A percentile compares a stretch with the other conserved stretches of the same genome.
Evolutionary conservation across 192 early-diverging fungal species (phyloP).

Genomic region (Dissophora globulifera): DNA sequence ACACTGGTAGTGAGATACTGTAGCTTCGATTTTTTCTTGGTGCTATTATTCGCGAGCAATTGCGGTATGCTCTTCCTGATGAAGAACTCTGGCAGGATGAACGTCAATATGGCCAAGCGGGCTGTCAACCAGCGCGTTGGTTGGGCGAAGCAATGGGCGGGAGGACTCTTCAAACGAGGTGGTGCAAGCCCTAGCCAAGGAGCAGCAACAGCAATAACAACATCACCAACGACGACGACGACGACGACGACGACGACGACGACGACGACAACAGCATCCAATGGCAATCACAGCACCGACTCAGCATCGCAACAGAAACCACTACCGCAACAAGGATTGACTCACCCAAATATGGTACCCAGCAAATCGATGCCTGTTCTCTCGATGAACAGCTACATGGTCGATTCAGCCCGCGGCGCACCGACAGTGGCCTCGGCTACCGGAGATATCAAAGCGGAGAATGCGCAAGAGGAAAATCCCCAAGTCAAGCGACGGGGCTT

Average conservation of each 20-base stretch:
- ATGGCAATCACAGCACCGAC: not conserved
- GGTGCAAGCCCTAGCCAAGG: too few relatives aligned
- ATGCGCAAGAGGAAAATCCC: constrained; percentile 15
- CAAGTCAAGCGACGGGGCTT: constrained; percentile 33
- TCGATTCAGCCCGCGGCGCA: not conserved
- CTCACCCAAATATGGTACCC: constrained; percentile 7
- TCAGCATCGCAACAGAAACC: not conserved
- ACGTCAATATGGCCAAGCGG: constrained; percentile 67
- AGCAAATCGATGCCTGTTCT: constrained; percentile 15
- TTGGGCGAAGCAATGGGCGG: constrained; percentile 66
- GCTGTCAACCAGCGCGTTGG: constrained; percentile 61
- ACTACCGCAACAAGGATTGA: not conserved
- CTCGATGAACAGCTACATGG: not conserved
- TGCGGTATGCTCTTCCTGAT: constrained; percentile 63
- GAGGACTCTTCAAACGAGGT: constrained; percentile 50
- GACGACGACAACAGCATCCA: constrained; percentile 3
- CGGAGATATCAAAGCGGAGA: constrained; percentile 13
- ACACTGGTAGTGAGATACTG: constrained; percentile 55
- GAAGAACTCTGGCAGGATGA: constrained; percentile 64
- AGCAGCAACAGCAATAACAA: constrained; percentile 6
- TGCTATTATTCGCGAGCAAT: constrained; percentile 58
- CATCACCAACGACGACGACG: too few relatives aligned
- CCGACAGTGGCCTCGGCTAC: not conserved
- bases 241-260: too few relatives aligned
- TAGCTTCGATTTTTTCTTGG: constrained; percentile 62